Evolutionary conservation across 345 rosid genomes (phyloP).

Genomic region (Trapa bicornis): DNA sequence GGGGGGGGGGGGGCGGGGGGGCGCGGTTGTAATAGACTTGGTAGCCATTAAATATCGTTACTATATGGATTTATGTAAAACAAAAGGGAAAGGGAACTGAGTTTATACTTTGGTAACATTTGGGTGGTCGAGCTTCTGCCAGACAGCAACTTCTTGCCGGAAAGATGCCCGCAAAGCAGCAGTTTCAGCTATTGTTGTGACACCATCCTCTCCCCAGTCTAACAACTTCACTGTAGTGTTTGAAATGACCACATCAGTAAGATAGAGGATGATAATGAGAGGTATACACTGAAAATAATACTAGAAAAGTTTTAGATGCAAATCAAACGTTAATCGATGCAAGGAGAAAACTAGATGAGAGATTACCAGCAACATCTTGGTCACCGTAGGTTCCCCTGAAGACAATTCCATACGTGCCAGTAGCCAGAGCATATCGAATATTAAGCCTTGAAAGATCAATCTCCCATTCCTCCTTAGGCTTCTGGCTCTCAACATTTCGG

Average conservation of each 20-base stretch:
- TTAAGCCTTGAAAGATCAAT: constrained; percentile 72
- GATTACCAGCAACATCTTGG: constrained; percentile 79
- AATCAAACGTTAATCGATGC: not conserved
- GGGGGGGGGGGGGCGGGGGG: too few species aligned
- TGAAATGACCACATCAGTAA: constrained; percentile 9
- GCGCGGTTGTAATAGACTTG: too few species aligned
- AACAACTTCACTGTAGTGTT: constrained; percentile 57
- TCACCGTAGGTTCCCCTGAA: constrained; percentile 57
- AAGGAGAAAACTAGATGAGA: constrained; percentile 1
- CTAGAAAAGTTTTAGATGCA: not conserved
- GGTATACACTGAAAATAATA: too few species aligned
- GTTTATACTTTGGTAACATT: constrained; percentile 70
- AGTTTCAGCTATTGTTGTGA: constrained; percentile 53
- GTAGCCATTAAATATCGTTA: constrained; percentile 1
- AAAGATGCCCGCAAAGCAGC: constrained; percentile 68
- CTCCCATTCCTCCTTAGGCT: constrained; percentile 76
- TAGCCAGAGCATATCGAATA: constrained; percentile 44
- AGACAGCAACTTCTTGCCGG: constrained; percentile 83
- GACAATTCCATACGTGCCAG: constrained; percentile 78
- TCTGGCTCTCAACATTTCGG: constrained; percentile 15
- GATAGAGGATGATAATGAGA: constrained; percentile 1
- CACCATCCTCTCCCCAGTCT: constrained; percentile 84
- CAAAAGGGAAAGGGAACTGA: constrained; percentile 5
- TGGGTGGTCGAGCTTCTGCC: constrained; percentile 89
- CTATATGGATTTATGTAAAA: not conserved